A percentile compares a stretch with the other conserved stretches of the same genome.
Evolutionary conservation across 352 stramenopile species (phyloP).

Genomic region (Phytophthora pluvialis): DNA sequence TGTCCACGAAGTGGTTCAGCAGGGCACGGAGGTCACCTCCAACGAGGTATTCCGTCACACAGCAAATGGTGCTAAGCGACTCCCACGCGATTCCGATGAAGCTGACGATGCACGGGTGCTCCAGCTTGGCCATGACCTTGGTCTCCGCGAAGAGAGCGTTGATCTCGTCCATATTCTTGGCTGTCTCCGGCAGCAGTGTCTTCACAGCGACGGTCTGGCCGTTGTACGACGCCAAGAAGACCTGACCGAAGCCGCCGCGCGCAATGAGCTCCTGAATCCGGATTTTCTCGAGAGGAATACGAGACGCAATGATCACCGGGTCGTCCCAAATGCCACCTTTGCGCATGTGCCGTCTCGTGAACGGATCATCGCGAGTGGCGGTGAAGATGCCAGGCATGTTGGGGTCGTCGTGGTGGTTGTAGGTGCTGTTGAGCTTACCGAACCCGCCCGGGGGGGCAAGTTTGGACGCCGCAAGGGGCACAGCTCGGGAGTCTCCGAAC

Average conservation of each 20-base stretch:
- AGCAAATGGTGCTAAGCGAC: slow-evolving; percentile 45
- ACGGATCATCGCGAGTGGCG: slow-evolving; percentile 19
- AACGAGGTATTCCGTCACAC: slow-evolving; percentile 58
- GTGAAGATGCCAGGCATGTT: slow-evolving; percentile 16
- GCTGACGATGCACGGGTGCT: slow-evolving; percentile 66
- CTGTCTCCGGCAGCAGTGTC: slow-evolving; percentile 53
- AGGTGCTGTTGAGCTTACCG: slow-evolving; percentile 29
- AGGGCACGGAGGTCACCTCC: slow-evolving; percentile 51
- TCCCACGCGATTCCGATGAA: slow-evolving; percentile 77
- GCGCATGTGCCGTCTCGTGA: slow-evolving; percentile 32
- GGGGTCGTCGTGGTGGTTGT: background rate
- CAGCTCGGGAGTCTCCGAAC: slow-evolving; percentile 20
- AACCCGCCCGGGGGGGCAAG: slow-evolving; percentile 25
- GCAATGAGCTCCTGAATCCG: slow-evolving; percentile 48
- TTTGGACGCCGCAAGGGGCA: slow-evolving; percentile 24
- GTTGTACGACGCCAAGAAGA: slow-evolving; percentile 55
- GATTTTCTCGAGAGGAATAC: slow-evolving; percentile 58
- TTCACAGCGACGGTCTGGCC: slow-evolving; percentile 63
- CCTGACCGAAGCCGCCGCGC: slow-evolving; percentile 58
- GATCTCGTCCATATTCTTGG: slow-evolving; percentile 61
- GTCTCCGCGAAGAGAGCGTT: slow-evolving; percentile 58
- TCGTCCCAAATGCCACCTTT: slow-evolving; percentile 50
- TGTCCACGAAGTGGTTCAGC: slow-evolving; percentile 43
- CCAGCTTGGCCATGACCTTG: slow-evolving; percentile 61
- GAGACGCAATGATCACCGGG: slow-evolving; percentile 40